Percentiles rank a stretch among this genome's conserved stretches.
Conservation (phyloP, 352 stramenopile genomes). For the Pythium apleroticum region DNA sequence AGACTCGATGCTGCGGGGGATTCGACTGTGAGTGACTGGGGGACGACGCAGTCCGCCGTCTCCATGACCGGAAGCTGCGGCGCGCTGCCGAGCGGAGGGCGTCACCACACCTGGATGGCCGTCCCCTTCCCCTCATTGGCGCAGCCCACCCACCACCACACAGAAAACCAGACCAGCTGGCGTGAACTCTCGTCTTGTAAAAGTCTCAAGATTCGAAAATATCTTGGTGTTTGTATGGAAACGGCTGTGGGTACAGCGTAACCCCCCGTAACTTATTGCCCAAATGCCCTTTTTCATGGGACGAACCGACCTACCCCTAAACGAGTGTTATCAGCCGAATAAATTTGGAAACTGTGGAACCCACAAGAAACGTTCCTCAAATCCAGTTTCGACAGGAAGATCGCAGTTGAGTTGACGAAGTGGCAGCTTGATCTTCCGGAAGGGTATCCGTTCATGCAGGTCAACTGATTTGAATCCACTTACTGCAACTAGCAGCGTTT, state of each 20-base stretch:
- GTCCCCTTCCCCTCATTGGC: conserved; percentile 18
- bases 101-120: background rate
- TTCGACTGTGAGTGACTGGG: conserved; percentile 3
- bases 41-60: conserved; percentile 1
- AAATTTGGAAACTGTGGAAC: conserved; percentile 5
- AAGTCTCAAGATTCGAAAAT: background rate
- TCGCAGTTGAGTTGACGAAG: background rate
- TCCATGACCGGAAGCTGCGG: background rate
- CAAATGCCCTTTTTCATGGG: conserved; percentile 16
- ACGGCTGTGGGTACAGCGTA: conserved; percentile 6
- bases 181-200: background rate
- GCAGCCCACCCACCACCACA: background rate
- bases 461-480: background rate
- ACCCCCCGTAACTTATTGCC: conserved; percentile 7
- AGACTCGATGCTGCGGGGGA: background rate
- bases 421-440: background rate
- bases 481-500: background rate
- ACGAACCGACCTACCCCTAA: conserved; percentile 6
- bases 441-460: conserved; percentile 7
- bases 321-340: conserved; percentile 22
- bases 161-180: conserved; percentile 9
- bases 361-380: conserved; percentile 18
- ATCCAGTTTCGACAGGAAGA: conserved; percentile 15
- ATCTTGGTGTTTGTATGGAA: conserved; percentile 14
- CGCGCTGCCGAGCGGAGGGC: background rate